Percentiles rank a stretch among this genome's conserved stretches.
phyloP scores from a whole-genome alignment of 176 grass and related monocot genomes.

The Poa pratensis region DNA sequence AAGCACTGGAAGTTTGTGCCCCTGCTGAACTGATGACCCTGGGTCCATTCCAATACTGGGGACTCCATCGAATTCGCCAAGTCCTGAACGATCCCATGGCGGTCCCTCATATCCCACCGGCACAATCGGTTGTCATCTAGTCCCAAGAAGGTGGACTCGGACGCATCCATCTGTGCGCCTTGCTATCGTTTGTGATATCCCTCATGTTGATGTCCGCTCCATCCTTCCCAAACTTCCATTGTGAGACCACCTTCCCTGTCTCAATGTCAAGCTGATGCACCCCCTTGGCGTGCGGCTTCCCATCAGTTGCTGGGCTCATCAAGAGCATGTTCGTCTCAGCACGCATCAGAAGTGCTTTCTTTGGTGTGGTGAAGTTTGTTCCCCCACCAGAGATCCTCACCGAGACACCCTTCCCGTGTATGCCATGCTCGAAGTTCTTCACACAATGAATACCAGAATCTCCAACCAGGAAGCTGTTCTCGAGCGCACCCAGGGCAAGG shows the following conservation, averaged over 20 bases:
- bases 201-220: slow-evolving; percentile 81
- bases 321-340: slow-evolving; percentile 93
- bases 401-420: slow-evolving; percentile 77
- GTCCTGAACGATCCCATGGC: slow-evolving; percentile 75
- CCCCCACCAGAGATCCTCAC: slow-evolving; percentile 70
- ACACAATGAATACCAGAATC: slow-evolving; percentile 72
- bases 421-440: slow-evolving; percentile 79
- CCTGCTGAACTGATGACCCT: slow-evolving; percentile 87
- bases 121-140: slow-evolving; percentile 83
- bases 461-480: slow-evolving; percentile 79
- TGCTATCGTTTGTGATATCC: slow-evolving; percentile 88
- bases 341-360: slow-evolving; percentile 90
- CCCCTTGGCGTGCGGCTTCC: slow-evolving; percentile 78
- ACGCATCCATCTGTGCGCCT: slow-evolving; percentile 80
- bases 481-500: slow-evolving; percentile 73
- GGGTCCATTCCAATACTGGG: slow-evolving; percentile 80
- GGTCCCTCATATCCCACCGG: slow-evolving; percentile 89
- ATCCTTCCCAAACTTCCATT: slow-evolving; percentile 96
- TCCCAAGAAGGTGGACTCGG: slow-evolving; percentile 88
- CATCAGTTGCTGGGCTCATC: slow-evolving; percentile 92
- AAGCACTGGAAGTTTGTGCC: slow-evolving; percentile 95
- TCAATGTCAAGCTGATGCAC: slow-evolving; percentile 86
- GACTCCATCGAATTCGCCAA: slow-evolving; percentile 57
- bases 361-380: slow-evolving; percentile 60
- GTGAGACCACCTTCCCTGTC: slow-evolving; percentile 76